Percentiles rank a stretch among this genome's conserved stretches.
Conservation (phyloP, 768 basidiomycete species). For the Termitomyces sp. region DNA sequence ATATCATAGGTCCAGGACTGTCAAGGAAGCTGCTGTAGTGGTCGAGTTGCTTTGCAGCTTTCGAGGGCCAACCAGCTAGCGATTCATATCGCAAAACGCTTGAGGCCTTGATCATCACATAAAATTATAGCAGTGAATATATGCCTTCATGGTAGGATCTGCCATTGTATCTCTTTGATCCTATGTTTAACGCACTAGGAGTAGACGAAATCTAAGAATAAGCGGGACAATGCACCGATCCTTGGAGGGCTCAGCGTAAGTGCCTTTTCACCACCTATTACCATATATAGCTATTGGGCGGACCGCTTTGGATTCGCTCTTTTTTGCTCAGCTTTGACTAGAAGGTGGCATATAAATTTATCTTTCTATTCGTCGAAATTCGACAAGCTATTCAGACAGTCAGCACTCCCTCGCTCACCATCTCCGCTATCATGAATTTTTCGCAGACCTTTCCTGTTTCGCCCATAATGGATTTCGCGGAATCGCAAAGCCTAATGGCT, state of each 20-base stretch:
- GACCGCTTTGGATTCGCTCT: not conserved
- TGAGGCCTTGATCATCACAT: not conserved
- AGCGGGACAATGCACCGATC: not conserved
- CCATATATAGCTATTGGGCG: not conserved
- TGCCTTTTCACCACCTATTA: not conserved
- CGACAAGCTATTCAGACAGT: not conserved
- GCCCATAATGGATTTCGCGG: too few species aligned
- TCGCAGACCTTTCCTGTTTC: not conserved
- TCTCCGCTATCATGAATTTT: not conserved
- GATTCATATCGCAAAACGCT: not conserved
- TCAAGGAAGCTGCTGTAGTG: not conserved
- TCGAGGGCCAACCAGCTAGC: not conserved
- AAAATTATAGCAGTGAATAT: not conserved
- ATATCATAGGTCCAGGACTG: not conserved
- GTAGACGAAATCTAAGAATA: not conserved
- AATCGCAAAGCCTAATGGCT: not conserved
- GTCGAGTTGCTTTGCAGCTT: not conserved
- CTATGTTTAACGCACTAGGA: not conserved
- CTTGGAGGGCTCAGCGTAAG: not conserved
- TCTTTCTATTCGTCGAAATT: too few species aligned
- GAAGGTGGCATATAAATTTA: not conserved
- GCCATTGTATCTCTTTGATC: not conserved
- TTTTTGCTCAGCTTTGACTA: conserved; percentile 1
- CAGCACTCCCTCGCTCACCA: not conserved
- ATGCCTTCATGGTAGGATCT: not conserved